A percentile compares a stretch with the other conserved stretches of the same genome.
Conservation (phyloP, 1,284 basidiomycete species). For the Cryptococcus sp. region DNA sequence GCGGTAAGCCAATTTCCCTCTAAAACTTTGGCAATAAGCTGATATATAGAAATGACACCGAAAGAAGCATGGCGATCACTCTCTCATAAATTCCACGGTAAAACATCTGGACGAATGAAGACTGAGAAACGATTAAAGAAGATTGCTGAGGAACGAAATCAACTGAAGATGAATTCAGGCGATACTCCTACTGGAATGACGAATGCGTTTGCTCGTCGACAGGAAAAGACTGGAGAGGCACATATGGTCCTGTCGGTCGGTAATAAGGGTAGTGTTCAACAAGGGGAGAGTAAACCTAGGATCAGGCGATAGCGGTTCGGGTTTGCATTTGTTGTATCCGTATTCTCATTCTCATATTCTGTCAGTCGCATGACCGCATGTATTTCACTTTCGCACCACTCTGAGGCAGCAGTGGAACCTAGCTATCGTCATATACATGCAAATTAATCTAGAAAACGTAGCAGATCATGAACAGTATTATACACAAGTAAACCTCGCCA, state of each 20-base stretch:
- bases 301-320: neutral
- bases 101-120: conserved; percentile 89
- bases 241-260: conserved; percentile 91
- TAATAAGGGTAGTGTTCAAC: conserved; percentile 71
- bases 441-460: too few relatives aligned
- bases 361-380: too few relatives aligned
- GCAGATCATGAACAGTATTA: too few relatives aligned
- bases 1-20: conserved; percentile 25
- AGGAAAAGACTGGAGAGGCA: conserved; percentile 86
- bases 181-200: conserved; percentile 92
- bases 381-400: too few relatives aligned
- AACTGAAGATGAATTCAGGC: conserved; percentile 81
- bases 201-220: conserved; percentile 79
- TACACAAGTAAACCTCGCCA: too few relatives aligned
- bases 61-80: conserved; percentile 98
- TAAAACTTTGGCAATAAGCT: too few relatives aligned
- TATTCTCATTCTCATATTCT: too few relatives aligned
- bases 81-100: conserved; percentile 93
- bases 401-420: too few relatives aligned
- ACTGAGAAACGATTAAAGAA: conserved; percentile 89
- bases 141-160: conserved; percentile 89
- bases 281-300: conserved; percentile 8
- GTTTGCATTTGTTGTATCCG: too few relatives aligned
- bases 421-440: too few relatives aligned
- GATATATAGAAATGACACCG: conserved; percentile 58